Base-by-base conservation (phyloP, 148 eudicot genomes). In the Chenopodium album region DNA sequence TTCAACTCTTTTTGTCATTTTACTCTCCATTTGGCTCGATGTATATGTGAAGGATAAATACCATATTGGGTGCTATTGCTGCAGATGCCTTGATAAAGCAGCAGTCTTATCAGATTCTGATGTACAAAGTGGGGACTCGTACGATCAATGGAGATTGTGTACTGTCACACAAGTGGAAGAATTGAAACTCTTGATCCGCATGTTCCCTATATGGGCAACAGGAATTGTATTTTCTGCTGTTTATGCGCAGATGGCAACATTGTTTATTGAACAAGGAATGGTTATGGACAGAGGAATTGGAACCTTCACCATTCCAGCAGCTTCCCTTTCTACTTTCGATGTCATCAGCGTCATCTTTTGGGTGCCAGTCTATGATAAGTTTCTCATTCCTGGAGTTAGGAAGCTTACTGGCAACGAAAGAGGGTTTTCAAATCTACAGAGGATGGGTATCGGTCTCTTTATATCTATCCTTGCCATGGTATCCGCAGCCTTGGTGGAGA, bases 401-500 rank as follows among this genome's bases (percentile, higher is more conserved):
- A 93, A 87, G 80, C 66, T 85, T 76, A 92, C 97, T 0, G 89
- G 92, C 62, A 89, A 87, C 52, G 83, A 83, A 64, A 84, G 82
- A n/a, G 97, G 97, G 13, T 50, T 93, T 28, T 85, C 97, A 0
- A 91, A 89, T 69, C 90, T 93, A 32, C 95, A 93, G 65, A 78
- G 97, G 82, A 93, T 93, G 89, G 97, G 95, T 17, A 88, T 85
- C 0, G 95, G 97, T 20, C 90, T 93, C 46, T 80, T 92, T 84
- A 82, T 92, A 62, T 93, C 97, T 12, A 90, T 93, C 54, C 86
- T 93, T 37, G 60, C 97, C 62, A 90, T 93, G 97, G 12, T 87
- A 16, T 78, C 90, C 1, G 95, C 97, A 3, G 94, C 89, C 29
- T 23, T 86, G 76, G 82, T 93, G 28, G 97, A 93, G 84, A 75